Conservation (phyloP, 164 flowering plant genomes). For the Brasenia schreberi region DNA sequence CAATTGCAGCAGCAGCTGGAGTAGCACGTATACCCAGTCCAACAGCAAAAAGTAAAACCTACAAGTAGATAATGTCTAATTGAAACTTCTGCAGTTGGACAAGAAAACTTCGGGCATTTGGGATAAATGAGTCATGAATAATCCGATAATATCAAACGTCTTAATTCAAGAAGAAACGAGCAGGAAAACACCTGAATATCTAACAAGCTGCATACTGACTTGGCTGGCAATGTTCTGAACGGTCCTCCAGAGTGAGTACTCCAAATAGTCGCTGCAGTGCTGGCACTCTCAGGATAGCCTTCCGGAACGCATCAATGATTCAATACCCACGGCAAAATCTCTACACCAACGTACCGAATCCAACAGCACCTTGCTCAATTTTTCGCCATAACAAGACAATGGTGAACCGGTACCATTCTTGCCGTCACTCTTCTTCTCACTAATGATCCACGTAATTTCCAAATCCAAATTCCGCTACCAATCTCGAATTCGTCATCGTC, state of each 20-base stretch:
- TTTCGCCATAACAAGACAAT: neutral
- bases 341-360: slow-evolving; percentile 14
- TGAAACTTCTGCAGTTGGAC: neutral
- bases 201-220: slow-evolving; percentile 16
- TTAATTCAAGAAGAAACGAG: neutral
- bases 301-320: slow-evolving; percentile 81
- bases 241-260: slow-evolving; percentile 93
- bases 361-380: neutral
- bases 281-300: slow-evolving; percentile 79
- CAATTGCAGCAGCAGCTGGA: slow-evolving; percentile 98
- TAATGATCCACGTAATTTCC: neutral
- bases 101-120: neutral
- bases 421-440: neutral
- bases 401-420: neutral
- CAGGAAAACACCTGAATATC: neutral
- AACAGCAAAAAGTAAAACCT: slow-evolving; percentile 94
- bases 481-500: slow-evolving; percentile 9
- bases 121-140: neutral
- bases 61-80: neutral
- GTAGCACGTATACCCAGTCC: slow-evolving; percentile 97
- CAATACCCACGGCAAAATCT: slow-evolving; percentile 23
- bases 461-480: neutral
- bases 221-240: slow-evolving; percentile 94
- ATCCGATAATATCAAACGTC: neutral
- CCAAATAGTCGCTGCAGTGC: slow-evolving; percentile 81